Evolutionary conservation across 805 yeast species (phyloP).

Genomic region (Naumovozyma castellii): DNA sequence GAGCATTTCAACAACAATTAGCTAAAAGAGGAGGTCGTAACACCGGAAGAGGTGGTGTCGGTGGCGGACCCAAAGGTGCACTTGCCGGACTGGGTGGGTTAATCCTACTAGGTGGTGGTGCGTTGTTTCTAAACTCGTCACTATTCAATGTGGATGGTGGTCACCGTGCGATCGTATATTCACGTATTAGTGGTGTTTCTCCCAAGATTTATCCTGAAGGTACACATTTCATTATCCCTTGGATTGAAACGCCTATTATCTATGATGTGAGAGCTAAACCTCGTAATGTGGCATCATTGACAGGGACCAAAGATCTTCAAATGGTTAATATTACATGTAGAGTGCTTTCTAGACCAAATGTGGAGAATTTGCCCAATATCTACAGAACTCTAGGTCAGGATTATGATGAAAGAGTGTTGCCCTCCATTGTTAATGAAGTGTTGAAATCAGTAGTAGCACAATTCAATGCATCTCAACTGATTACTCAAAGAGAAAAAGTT

Average conservation of each 20-base stretch:
- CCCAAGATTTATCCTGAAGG: slow-evolving; percentile 84
- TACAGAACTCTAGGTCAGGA: slow-evolving; percentile 89
- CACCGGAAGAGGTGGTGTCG: slow-evolving; percentile 8
- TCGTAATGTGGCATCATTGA: slow-evolving; percentile 86
- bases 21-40: slow-evolving; percentile 28
- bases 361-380: slow-evolving; percentile 67
- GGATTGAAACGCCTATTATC: slow-evolving; percentile 86
- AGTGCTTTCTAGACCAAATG: slow-evolving; percentile 84
- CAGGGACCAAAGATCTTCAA: slow-evolving; percentile 97
- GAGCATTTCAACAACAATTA: slow-evolving; percentile 39
- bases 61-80: slow-evolving; percentile 37
- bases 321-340: slow-evolving; percentile 99
- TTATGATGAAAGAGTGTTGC: slow-evolving; percentile 93
- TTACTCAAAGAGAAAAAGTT: slow-evolving; percentile 97
- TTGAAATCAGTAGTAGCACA: slow-evolving; percentile 95
- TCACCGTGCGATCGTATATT: slow-evolving; percentile 91
- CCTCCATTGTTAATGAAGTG: slow-evolving; percentile 97
- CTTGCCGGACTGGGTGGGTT: slow-evolving; percentile 59
- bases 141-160: slow-evolving; percentile 95
- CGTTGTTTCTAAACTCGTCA: slow-evolving; percentile 43
- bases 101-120: slow-evolving; percentile 48
- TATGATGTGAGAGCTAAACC: slow-evolving; percentile 97
- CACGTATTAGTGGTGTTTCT: slow-evolving; percentile 77
- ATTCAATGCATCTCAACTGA: slow-evolving; percentile 94
- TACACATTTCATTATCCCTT: slow-evolving; percentile 87